Evolutionary conservation across 2,329 filamentous ascomycete species (phyloP), one percentile per base, ranked within the genome.

Genomic region (Neonectria neomacrospora): DNA sequence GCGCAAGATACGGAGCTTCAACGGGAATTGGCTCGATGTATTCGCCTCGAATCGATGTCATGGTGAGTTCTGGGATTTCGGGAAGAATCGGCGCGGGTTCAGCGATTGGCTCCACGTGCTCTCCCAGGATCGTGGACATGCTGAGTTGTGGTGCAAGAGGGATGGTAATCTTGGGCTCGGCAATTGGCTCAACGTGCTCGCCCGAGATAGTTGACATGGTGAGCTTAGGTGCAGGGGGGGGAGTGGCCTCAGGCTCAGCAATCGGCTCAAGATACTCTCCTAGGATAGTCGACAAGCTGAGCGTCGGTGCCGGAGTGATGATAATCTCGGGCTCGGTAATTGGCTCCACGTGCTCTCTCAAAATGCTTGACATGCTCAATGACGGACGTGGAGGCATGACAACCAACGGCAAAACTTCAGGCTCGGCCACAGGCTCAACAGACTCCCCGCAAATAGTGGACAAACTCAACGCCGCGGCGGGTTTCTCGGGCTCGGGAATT

Each of bases 241-340:
- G 5, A 64, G 70, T 12, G 68, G 70, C 48, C 68, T 63, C 26
- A 58, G 51, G 51, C 23, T 54, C 51, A 10, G 37, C 64, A 11
- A 73, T 62, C 2, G 76, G 76, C 54, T 78, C 73, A 30, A 81
- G 68, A 26, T 76, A 68, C 54, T 79, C 73, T 16, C 69, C 60
- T 8, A 66, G 51, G 18, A 75, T 68, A 2, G 61, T 60, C 8
- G 70, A 69, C 16, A 75, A 28, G 45, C 56, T 65, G 30, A 75
- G 67, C 4, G 56, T 39, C 3, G 71, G 70, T 16, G 45, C 11
- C 1, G 58, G 48, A 4, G 44, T 23, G 16, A 66, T 64, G 28
- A 69, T 65, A 37, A 72, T 73, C 60, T 65, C 58, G 2, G 58
- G 62, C 32, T 59, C 54, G 3, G 47, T 42, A 23, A 65, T 51